Evolutionary conservation across 2,329 filamentous ascomycete genomes (phyloP).

Genomic region (Cladophialophora carrionii): DNA sequence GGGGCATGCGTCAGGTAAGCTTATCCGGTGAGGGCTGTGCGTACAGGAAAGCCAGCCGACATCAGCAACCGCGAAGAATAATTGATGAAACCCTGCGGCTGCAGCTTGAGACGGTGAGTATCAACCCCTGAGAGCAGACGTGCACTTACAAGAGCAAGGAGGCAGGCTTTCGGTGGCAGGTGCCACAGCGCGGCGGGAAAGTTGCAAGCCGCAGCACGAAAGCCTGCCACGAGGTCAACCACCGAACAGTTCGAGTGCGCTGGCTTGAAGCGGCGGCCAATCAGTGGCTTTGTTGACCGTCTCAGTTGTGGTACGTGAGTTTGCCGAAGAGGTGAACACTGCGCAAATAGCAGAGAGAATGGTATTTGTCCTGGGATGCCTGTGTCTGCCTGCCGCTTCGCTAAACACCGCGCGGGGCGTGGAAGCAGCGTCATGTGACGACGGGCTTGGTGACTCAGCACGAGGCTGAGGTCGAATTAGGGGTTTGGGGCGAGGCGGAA

Average conservation of each 20-base stretch:
- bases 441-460: not conserved
- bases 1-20: no score
- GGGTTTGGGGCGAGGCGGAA: not conserved
- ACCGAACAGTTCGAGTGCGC: not conserved
- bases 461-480: not conserved
- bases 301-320: not conserved
- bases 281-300: not conserved
- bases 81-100: not conserved
- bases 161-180: not conserved
- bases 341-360: not conserved
- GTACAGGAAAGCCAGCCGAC: not conserved
- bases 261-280: not conserved
- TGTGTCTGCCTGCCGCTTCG: not conserved
- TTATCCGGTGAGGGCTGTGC: not conserved
- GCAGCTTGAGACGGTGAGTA: not conserved
- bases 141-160: not conserved
- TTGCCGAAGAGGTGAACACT: not conserved
- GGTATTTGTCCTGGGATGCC: not conserved
- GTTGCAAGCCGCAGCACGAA: not conserved
- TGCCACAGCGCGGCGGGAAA: not conserved
- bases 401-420: not conserved
- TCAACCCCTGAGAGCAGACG: not conserved
- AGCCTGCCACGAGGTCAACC: not conserved
- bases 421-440: not conserved
- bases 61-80: not conserved